Percentiles rank a stretch among this genome's conserved stretches.
These are phyloP conservation scores for Trichoderma atroviride DNA, from an alignment of 2,329 filamentous ascomycete species.

Conservation along the genomic window DNA sequence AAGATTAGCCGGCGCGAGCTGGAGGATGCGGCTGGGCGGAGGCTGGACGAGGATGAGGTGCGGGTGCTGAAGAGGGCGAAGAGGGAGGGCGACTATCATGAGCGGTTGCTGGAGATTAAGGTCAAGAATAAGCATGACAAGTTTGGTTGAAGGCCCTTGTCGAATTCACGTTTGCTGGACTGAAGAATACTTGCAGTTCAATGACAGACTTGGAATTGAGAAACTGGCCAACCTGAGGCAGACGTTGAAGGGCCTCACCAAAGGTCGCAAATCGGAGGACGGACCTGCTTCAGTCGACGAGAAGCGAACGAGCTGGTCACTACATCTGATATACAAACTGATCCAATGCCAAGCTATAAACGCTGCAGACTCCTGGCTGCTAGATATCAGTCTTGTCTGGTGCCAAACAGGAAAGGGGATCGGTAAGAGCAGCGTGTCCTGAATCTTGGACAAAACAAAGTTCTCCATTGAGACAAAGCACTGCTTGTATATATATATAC, in stretches of 20 bases:
- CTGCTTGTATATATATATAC: neutral
- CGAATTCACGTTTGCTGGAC: neutral
- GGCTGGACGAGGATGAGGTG: constrained; percentile 83
- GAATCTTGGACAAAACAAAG: neutral
- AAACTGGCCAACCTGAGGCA: neutral
- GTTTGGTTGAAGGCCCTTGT: constrained; percentile 46
- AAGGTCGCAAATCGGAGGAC: neutral
- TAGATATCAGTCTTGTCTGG: neutral
- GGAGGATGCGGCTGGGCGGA: constrained; percentile 76
- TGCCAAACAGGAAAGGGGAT: neutral
- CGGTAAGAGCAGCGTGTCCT: neutral
- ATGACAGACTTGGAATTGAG: neutral
- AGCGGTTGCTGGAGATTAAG: constrained; percentile 81
- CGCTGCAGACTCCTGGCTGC: neutral
- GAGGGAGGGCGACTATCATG: constrained; percentile 86
- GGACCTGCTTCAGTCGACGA: neutral
- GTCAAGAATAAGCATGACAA: constrained; percentile 95
- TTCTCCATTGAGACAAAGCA: neutral
- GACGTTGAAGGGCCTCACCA: neutral
- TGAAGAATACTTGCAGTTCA: neutral
- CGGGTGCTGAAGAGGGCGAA: constrained; percentile 79
- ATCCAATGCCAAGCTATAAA: neutral
- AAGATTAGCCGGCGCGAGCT: constrained; percentile 86
- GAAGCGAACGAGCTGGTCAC: neutral
- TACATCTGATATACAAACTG: neutral